Evolutionary conservation across 305 asterid genomes (phyloP).

Genomic region (Fraxinus paxiana): DNA sequence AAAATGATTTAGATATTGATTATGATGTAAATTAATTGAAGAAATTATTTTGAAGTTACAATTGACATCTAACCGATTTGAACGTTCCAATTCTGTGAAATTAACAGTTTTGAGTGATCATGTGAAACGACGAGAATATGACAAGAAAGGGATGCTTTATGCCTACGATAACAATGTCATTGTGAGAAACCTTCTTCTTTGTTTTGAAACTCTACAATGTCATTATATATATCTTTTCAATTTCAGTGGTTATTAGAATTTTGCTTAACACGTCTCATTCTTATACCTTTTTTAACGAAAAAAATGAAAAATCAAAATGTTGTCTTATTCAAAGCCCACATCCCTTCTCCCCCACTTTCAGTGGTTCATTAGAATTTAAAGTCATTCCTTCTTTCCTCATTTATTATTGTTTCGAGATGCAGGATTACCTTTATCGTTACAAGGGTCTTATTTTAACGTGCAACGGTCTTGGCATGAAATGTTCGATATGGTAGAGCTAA

Average conservation of each 20-base stretch:
- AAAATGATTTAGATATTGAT: neutral
- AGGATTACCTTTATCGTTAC: slow-evolving; percentile 90
- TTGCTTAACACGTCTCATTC: neutral
- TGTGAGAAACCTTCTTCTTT: slow-evolving; percentile 35
- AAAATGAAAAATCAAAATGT: too few relatives aligned
- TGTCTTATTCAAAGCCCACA: too few relatives aligned
- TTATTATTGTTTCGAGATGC: slow-evolving; percentile 22
- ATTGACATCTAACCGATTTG: neutral
- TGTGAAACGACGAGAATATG: slow-evolving; percentile 71
- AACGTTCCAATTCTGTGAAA: slow-evolving; percentile 20
- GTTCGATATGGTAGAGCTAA: slow-evolving; percentile 60
- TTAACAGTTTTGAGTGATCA: slow-evolving; percentile 79
- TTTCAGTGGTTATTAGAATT: neutral
- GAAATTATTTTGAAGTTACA: neutral
- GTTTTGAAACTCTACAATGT: neutral
- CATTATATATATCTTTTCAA: neutral
- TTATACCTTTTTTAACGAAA: too few relatives aligned
- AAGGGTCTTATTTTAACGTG: slow-evolving; percentile 88
- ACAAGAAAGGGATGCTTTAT: slow-evolving; percentile 65
- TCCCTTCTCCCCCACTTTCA: too few relatives aligned
- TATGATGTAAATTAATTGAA: neutral
- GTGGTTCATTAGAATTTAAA: neutral
- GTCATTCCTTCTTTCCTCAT: neutral
- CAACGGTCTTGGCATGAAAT: slow-evolving; percentile 91
- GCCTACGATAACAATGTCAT: slow-evolving; percentile 56